Base-by-base conservation (phyloP, 2,329 filamentous ascomycete species). In the Cladosporium cucumerinum region DNA sequence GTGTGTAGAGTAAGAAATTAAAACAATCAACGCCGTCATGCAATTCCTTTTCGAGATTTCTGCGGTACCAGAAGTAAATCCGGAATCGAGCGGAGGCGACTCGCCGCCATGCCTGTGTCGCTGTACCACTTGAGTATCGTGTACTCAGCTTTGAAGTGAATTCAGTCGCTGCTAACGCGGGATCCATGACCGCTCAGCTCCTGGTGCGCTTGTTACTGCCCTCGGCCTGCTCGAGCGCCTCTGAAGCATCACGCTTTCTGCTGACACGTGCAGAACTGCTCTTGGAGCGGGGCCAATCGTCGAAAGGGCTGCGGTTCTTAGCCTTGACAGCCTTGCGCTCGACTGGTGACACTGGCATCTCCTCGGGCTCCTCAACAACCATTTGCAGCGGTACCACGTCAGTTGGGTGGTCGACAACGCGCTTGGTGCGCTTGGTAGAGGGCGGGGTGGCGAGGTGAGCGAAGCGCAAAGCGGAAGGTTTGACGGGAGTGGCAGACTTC, bases 251-350 rank as follows among this genome's bases (percentile, higher is more conserved):
- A 51, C 70, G 69, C 67, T 71, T 71, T 55, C 58, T 64, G 36
- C 55, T 36, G 23, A 8, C 16, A 8, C 61, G 21, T 16, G 36
- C n/a, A 39, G 32, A 14, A 32, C 69, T 68, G 48, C 61, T 28
- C 66, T 92, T 92, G 70, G 85, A 86, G 65, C 88, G 86, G 68
- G 81, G 84, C 89, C 89, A 92, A 46, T 82, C 82, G 70, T 90
- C 87, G 70, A 92, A 92, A 2, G 86, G 86, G 70, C 84, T 87
- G 65, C 78, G 79, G 68, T 76, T 72, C 68, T 69, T 72, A 57
- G 39, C 26, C 57, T 59, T 58, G 32, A 25, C 49, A 49, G 32
- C 62, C 30, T 64, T 64, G 46, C 62, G 43, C 62, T 49, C 61
- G 60, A 61, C 59, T 65, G 63, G 66, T 58, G 54, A 66, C 51